Evolutionary conservation across 2,329 filamentous ascomycete genomes (phyloP).

Genomic region (Trichoderma breve): DNA sequence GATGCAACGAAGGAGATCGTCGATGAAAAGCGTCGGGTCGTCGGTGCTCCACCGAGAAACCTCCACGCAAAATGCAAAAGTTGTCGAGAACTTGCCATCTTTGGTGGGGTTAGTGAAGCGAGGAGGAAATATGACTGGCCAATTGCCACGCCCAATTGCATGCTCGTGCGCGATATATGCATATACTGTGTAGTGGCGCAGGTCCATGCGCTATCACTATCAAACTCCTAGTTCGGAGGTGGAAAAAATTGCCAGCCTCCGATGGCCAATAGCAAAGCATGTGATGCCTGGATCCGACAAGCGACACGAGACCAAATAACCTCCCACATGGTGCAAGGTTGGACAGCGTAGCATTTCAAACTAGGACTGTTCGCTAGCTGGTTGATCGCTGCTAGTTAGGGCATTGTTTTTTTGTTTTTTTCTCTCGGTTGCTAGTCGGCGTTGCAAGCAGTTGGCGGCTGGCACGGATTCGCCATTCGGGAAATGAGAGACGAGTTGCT

Average conservation of each 20-base stretch:
- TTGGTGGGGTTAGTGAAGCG: conserved; percentile 1
- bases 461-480: background rate
- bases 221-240: conserved; percentile 17
- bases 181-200: conserved; percentile 19
- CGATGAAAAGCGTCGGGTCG: conserved; percentile 11
- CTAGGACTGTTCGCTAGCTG: background rate
- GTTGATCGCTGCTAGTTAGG: background rate
- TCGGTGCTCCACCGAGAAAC: background rate
- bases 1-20: background rate
- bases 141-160: conserved; percentile 4
- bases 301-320: conserved; percentile 8
- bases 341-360: background rate
- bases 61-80: background rate
- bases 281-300: conserved; percentile 16
- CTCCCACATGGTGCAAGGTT: background rate
- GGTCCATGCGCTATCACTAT: background rate
- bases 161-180: conserved; percentile 9
- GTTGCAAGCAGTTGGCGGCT: background rate
- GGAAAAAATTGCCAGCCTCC: conserved; percentile 5
- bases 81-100: conserved; percentile 9
- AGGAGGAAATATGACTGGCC: background rate
- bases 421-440: background rate
- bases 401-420: background rate
- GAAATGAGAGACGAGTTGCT: background rate
- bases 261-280: conserved; percentile 8